phyloP scores from a whole-genome alignment of 139 green algal species.

The Picochlorum sp. region DNA sequence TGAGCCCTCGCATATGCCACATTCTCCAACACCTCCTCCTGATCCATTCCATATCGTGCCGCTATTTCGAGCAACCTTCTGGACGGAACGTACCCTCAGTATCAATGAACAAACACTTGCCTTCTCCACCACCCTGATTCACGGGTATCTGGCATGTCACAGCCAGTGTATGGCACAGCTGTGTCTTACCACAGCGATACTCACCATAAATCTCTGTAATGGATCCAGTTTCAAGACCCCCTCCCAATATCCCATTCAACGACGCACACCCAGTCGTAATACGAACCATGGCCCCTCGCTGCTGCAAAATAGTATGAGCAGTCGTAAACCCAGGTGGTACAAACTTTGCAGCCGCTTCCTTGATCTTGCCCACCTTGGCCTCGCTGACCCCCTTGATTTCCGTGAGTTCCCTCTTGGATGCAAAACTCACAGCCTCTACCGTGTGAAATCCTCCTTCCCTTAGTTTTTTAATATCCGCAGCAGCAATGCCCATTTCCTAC shows the following conservation, averaged over 20 bases:
- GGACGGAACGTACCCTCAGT: slow-evolving; percentile 94
- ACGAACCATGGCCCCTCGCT: slow-evolving; percentile 72
- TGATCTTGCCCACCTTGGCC: slow-evolving; percentile 87
- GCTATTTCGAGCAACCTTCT: slow-evolving; percentile 83
- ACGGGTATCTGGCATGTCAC: slow-evolving; percentile 88
- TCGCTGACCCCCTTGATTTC: slow-evolving; percentile 95
- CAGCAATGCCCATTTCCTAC: slow-evolving; percentile 69
- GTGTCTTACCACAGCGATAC: slow-evolving; percentile 92
- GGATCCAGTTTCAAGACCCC: slow-evolving; percentile 92
- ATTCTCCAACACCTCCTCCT: slow-evolving; percentile 94
- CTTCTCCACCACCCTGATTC: too few relatives aligned
- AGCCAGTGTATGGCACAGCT: slow-evolving; percentile 96
- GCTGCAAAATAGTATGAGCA: slow-evolving; percentile 66
- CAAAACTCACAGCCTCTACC: slow-evolving; percentile 73
- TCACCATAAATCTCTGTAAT: slow-evolving; percentile 99
- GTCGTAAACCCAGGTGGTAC: slow-evolving; percentile 93
- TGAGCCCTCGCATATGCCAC: slow-evolving; percentile 94
- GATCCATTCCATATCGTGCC: slow-evolving; percentile 76
- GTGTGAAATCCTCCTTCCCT: slow-evolving; percentile 60
- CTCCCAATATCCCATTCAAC: slow-evolving; percentile 84
- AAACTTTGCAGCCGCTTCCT: slow-evolving; percentile 77
- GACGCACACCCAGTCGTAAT: slow-evolving; percentile 87
- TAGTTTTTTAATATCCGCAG: slow-evolving; percentile 94
- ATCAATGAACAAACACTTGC: background rate
- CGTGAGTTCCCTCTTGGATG: slow-evolving; percentile 70